Evolutionary conservation across 495 filamentous ascomycete species (phyloP), one percentile per base, ranked within the genome.

Genomic region (Sordaria brevicollis): DNA sequence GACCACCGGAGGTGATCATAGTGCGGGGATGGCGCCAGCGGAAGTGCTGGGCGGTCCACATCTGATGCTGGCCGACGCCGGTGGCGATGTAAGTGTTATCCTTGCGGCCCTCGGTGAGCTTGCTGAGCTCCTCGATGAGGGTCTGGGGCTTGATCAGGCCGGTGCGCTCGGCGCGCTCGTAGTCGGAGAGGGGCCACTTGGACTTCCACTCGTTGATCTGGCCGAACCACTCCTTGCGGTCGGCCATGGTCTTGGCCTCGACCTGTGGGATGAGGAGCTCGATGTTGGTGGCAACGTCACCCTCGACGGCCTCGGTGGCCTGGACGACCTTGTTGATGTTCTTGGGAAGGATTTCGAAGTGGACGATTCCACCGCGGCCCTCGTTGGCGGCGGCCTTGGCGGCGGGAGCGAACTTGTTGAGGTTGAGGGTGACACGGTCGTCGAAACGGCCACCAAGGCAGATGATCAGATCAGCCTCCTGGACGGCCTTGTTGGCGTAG

Each of bases 21-120:
- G 92, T 91, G 41, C 94, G 88, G 29, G 93, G 93, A 72, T 92
- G 80, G 39, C 91, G 85, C 93, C 94, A 98, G 68, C 93, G 89
- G 84, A 91, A 98, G 80, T 97, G 92, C 81, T 98, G 93, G 9
- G 93, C 93, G 8, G 91, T 83, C 94, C 94, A 97, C 94, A 98
- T 97, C 81, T 97, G 94, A 78, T 97, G 94, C 78, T 97, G 93
- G 37, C 94, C 94, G 36, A 97, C 94, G 74, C 94, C 94, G 1
- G 93, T 97, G 5, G 93, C 81, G 76, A 98, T 95, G 76, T 95
- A 87, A 13, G 92, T 95, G 68, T 88, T 82, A 11, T 94, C 83
- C 77, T 97, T 95, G 69, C 89, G 87, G 72, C 88, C 74, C 2
- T 86, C 88, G 1, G 91, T 93, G 19, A 93, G 83, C 31, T 90